Conservation (phyloP, 163 green algal genomes). For the Smithsoniella earleae region DNA sequence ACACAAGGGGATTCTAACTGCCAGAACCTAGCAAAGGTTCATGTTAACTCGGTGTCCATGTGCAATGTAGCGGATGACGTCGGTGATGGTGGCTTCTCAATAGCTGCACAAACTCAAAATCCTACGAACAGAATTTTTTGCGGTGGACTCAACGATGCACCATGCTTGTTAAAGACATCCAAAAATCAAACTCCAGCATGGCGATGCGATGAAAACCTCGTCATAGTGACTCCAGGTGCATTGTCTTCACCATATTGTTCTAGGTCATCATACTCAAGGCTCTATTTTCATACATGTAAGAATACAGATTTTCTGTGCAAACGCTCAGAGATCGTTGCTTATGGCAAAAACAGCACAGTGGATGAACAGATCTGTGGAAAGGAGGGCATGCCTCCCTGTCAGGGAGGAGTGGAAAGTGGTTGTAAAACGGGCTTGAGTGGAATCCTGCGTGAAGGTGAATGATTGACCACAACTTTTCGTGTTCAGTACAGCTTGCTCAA, state of each 20-base stretch:
- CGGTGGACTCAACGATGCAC: neutral
- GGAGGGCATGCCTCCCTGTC: neutral
- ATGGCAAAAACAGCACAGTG: neutral
- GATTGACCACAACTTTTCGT: too few relatives aligned
- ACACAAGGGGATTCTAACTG: neutral
- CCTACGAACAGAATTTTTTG: neutral
- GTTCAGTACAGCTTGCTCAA: too few relatives aligned
- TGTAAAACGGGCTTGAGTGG: too few relatives aligned
- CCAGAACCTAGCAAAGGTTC: neutral
- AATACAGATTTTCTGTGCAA: neutral
- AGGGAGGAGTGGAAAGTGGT: too few relatives aligned
- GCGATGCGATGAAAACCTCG: neutral
- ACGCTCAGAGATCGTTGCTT: too few relatives aligned
- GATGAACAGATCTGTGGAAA: neutral
- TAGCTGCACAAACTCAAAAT: neutral
- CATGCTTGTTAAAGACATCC: neutral
- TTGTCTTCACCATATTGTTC: too few relatives aligned
- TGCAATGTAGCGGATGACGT: conserved; percentile 14
- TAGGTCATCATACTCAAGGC: neutral
- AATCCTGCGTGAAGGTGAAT: too few relatives aligned
- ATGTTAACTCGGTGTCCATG: neutral
- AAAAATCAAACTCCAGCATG: neutral
- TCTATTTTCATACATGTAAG: neutral
- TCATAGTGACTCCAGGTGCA: neutral
- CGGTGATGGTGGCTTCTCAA: conserved; percentile 1